Percentiles rank a stretch among this genome's conserved stretches.
These are phyloP conservation scores for Zymoseptoria crescenta DNA, from an alignment of 2,329 filamentous ascomycete species.

Conservation along the genomic window DNA sequence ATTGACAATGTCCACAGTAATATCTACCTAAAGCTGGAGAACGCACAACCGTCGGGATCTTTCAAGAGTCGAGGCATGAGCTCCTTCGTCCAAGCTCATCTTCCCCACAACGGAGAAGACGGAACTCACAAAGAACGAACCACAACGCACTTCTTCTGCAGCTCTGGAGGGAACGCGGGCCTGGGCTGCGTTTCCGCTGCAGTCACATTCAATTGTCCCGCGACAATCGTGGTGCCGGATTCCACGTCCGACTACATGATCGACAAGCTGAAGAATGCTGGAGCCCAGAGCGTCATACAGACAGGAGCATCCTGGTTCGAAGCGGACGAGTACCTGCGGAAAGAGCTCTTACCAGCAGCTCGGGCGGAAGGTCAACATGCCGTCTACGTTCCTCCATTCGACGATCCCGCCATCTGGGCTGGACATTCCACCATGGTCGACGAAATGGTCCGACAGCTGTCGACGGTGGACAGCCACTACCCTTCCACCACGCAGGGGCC, in stretches of 20 bases:
- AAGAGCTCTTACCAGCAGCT: conserved; percentile 43
- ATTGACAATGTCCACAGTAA: conserved; percentile 46
- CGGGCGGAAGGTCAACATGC: conserved; percentile 37
- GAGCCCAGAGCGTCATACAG: conserved; percentile 59
- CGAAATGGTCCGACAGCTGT: conserved; percentile 39
- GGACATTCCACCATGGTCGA: conserved; percentile 55
- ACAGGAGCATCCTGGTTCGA: conserved; percentile 61
- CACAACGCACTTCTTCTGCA: conserved; percentile 63
- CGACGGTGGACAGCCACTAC: conserved; percentile 30
- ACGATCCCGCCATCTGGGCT: conserved; percentile 60
- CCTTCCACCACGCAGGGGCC: conserved; percentile 29
- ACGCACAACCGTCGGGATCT: conserved; percentile 75
- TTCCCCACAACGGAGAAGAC: conserved; percentile 31
- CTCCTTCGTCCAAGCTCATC: conserved; percentile 53
- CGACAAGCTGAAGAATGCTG: conserved; percentile 59
- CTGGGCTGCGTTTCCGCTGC: conserved; percentile 73
- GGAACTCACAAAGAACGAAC: not conserved
- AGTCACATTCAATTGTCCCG: conserved; percentile 53
- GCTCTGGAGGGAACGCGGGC: conserved; percentile 76
- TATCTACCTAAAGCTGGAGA: conserved; percentile 79
- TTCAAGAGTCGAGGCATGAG: conserved; percentile 77
- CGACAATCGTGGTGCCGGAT: conserved; percentile 67
- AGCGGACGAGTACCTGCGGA: conserved; percentile 59
- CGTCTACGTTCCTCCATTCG: conserved; percentile 64
- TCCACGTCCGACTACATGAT: conserved; percentile 63